A percentile compares a stretch with the other conserved stretches of the same genome.
Evolutionary conservation across 1,139 yeast genomes (phyloP).

Genomic region (Suhomyces panamericanus): DNA sequence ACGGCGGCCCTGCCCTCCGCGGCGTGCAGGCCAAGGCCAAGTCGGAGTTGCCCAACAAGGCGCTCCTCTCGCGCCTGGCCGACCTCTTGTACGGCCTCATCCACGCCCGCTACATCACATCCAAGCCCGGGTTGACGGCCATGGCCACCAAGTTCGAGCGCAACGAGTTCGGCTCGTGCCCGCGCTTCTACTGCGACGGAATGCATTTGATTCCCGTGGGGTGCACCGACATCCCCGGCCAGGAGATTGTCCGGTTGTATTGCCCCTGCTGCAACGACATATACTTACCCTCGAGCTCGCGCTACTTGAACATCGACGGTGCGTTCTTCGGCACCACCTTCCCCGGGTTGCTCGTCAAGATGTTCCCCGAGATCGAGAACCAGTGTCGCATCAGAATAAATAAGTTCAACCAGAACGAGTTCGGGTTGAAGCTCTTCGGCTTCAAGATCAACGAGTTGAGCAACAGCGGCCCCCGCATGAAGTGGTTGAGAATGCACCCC

Average conservation of each 20-base stretch:
- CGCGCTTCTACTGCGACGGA: slow-evolving; percentile 88
- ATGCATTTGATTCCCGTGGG: slow-evolving; percentile 93
- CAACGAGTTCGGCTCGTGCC: slow-evolving; percentile 89
- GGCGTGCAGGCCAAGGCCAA: slow-evolving; percentile 17
- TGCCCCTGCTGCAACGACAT: slow-evolving; percentile 95
- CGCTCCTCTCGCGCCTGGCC: slow-evolving; percentile 84
- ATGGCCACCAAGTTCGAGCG: slow-evolving; percentile 96
- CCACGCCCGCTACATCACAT: slow-evolving; percentile 87
- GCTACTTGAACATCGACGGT: slow-evolving; percentile 88
- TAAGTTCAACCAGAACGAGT: slow-evolving; percentile 53
- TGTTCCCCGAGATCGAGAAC: slow-evolving; percentile 77
- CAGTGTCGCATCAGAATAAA: slow-evolving; percentile 54
- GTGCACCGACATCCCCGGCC: slow-evolving; percentile 85
- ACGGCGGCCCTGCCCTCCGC: slow-evolving; percentile 7
- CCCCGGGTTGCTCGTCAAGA: slow-evolving; percentile 86
- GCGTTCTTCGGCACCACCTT: slow-evolving; percentile 96
- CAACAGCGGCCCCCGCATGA: slow-evolving; percentile 87
- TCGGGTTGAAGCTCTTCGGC: slow-evolving; percentile 82
- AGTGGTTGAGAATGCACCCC: slow-evolving; percentile 85
- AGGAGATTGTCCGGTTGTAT: slow-evolving; percentile 85
- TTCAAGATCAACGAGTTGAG: slow-evolving; percentile 77
- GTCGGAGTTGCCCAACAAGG: slow-evolving; percentile 62
- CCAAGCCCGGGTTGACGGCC: slow-evolving; percentile 85
- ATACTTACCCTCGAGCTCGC: slow-evolving; percentile 80
- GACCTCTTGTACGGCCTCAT: slow-evolving; percentile 89